Evolutionary conservation across 495 filamentous ascomycete genomes (phyloP), one percentile per base, ranked within the genome.

Genomic region (Penicillium simplicissimum): DNA sequence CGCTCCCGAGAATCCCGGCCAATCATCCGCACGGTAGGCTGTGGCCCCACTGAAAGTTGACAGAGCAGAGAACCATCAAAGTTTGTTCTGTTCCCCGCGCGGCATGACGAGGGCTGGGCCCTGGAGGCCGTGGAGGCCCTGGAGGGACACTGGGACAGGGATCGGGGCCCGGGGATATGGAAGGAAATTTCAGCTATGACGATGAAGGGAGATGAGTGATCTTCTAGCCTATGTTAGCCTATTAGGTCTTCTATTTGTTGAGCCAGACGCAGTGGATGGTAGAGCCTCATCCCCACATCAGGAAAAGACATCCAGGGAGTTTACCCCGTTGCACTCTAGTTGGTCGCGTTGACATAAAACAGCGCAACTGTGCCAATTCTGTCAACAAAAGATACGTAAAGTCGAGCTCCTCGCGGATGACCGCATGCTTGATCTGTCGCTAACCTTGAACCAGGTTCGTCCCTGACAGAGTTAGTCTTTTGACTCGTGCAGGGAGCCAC

Each of bases 401-500:
- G 14, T 25, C 19, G 17, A 34, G 23, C 1, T 25, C 3, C 23
- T 3, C 23, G 23, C 1, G 25, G n/a, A 53, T 19, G 8, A 36
- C 31, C 34, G 33, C 51, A 35, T 34, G 10, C 37, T 21, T 13
- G 51, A 53, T 53, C n/a, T 53, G 51, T 53, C 51, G 33, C 33
- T 19, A 35, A 35, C 31, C n/a, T 53, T 53, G n/a, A 19, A 37
- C 28, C 28, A 19, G 51, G 51, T 53, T 53, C 28, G 51, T 53
- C 51, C 51, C 33, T 60, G 31, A 42, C 13, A 8, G 15, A 42
- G 21, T 17, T 21, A 42, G 21, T 17, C 17, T 59, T 59, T 52
- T 36, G 33, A 36, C 33, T 34, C 31, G 19, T 61, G 58, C 58
- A 61, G 62, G 21, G 28, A 37, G 40, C 56, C 55, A 61, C 52